These are phyloP conservation scores for Brassica napus DNA, from an alignment of 345 rosid species.

Conservation along the genomic window Da-Ae NC_063452.1:952001-952500, in stretches of 20 bases:
- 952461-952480: too few species aligned
- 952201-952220: background rate
- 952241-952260: background rate
- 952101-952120: background rate
- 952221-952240: background rate
- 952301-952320: background rate
- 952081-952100: conserved; percentile 15
- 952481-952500: too few species aligned
- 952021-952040: background rate
- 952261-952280: background rate
- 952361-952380: background rate
- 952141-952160: too few species aligned
- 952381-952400: background rate
- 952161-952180: too few species aligned
- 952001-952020: background rate
- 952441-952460: too few species aligned
- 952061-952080: conserved; percentile 19
- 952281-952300: background rate
- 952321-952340: too few species aligned
- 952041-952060: conserved; percentile 10
- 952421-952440: too few species aligned
- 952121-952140: background rate
- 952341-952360: background rate
- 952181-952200: background rate
- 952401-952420: too few species aligned